phyloP scores from a whole-genome alignment of 768 basidiomycete genomes.

The Leccinum rimulosum region DNA sequence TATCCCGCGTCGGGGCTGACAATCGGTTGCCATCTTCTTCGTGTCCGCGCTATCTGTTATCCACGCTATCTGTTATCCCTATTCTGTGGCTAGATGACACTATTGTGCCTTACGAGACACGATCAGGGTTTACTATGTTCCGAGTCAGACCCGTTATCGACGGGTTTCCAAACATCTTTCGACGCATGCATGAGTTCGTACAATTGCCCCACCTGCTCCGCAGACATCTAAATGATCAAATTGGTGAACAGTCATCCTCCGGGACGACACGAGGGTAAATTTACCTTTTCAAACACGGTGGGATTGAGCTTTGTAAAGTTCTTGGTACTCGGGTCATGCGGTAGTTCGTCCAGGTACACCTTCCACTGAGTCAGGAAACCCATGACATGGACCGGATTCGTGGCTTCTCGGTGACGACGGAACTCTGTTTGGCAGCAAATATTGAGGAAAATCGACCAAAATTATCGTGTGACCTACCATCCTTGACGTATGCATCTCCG shows the following conservation, averaged over 20 bases:
- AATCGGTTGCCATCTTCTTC: not conserved
- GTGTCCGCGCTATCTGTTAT: not conserved
- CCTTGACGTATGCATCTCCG: slow-evolving; percentile 84
- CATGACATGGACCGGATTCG: slow-evolving; percentile 89
- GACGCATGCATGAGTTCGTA: slow-evolving; percentile 94
- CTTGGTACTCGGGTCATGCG: slow-evolving; percentile 38
- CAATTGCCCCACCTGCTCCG: slow-evolving; percentile 88
- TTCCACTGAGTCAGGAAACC: slow-evolving; percentile 98
- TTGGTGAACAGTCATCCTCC: not conserved
- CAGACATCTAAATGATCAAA: slow-evolving; percentile 62
- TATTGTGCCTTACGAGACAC: not conserved
- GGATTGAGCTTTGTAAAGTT: slow-evolving; percentile 68
- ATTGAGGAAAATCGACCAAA: slow-evolving; percentile 1
- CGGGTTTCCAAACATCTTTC: slow-evolving; percentile 81
- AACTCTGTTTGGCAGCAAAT: slow-evolving; percentile 60
- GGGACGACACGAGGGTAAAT: not conserved
- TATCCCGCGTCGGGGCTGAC: not conserved
- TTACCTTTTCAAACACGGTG: slow-evolving; percentile 73
- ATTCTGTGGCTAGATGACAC: slow-evolving; percentile 4
- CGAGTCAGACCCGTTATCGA: slow-evolving; percentile 10
- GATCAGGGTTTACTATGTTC: slow-evolving; percentile 15
- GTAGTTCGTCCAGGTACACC: slow-evolving; percentile 76
- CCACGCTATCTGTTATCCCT: slow-evolving; percentile 3
- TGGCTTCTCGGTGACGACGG: slow-evolving; percentile 70
- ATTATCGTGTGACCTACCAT: slow-evolving; percentile 43